Conservation (phyloP, 148 eudicot genomes). For the Rhododendron vialii region DNA sequence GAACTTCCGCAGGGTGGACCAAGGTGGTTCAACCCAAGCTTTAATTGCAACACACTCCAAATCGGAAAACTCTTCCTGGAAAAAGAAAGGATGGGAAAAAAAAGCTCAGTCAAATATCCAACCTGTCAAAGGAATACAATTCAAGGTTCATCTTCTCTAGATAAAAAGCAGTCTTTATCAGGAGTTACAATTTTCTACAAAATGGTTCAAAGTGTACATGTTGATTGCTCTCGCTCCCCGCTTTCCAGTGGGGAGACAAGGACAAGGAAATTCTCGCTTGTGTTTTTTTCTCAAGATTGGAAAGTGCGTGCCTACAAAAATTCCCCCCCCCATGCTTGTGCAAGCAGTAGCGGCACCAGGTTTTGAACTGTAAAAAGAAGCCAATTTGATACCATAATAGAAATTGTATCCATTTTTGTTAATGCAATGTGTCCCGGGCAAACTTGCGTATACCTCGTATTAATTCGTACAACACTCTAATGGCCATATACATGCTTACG, state of each 20-base stretch:
- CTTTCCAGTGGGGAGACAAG: neutral
- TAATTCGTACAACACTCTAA: no score
- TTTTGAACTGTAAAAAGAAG: no score
- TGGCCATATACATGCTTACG: no score
- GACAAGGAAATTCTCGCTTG: neutral
- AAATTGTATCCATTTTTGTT: no score
- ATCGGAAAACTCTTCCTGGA: neutral
- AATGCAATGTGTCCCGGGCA: no score
- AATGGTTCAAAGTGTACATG: neutral
- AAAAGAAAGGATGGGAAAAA: neutral
- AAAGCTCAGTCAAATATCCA: neutral
- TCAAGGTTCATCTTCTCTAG: neutral
- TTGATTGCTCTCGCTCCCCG: neutral
- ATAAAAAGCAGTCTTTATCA: neutral
- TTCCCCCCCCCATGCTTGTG: no score
- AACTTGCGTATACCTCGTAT: no score
- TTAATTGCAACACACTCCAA: neutral
- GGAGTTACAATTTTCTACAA: neutral
- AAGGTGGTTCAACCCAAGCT: neutral
- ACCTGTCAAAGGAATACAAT: neutral
- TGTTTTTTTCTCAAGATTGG: neutral
- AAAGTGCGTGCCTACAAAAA: neutral
- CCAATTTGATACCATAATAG: no score
- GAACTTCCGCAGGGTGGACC: neutral
- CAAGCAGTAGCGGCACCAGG: no score